Base-by-base conservation (phyloP, 306 rosid species). In the Acacia melanoxylon region DNA sequence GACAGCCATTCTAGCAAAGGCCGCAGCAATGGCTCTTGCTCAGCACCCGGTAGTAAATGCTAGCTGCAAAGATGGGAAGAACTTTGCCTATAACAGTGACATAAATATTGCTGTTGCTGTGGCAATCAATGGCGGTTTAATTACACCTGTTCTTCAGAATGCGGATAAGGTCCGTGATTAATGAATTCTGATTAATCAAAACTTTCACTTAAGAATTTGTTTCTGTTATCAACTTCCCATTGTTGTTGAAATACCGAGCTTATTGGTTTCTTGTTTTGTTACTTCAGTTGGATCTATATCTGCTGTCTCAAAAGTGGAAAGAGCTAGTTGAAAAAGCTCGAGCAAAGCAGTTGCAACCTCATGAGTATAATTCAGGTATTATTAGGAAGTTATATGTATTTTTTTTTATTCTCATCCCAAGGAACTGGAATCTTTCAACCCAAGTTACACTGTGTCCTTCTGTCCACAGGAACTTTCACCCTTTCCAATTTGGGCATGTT, bases 401-500 rank as follows among this genome's bases (percentile, higher is more conserved):
- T 62, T 5, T 52, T 76, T 90, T 68, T 33, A 8, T 54, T 68
- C 80, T 76, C 79, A 46, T 37, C 24, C 27, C 19, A 24, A 68
- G 61, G 59, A 56, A 37, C 44, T 81, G 49, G 65, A 69, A 48
- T 71, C 56, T 80, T 73, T 49, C 25, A 75, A 44, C 37, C 42
- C 35, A 77, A 66, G 65, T 56, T 29, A 54, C 52, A 29, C 72
- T 76, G 29, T 65, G 7, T 45, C 49, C 37, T 24, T 29, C 40
- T 75, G 81, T 25, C 3, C 76, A 78, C 76, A 95, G 98, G 98
- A 83, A 95, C 98, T 78, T 95, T 95, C 82, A 95, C 98, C 1
- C 91, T 94, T 74, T 95, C 98, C 67, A 95, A 95, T 84, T 85
- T 95, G 91, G 97, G 98, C 46, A 93, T 93, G 98, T 95, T 93